Evolutionary conservation across 176 grass and related monocot species (phyloP), one percentile per base, ranked within the genome.

Genomic region (Phoenix dactylifera): DNA sequence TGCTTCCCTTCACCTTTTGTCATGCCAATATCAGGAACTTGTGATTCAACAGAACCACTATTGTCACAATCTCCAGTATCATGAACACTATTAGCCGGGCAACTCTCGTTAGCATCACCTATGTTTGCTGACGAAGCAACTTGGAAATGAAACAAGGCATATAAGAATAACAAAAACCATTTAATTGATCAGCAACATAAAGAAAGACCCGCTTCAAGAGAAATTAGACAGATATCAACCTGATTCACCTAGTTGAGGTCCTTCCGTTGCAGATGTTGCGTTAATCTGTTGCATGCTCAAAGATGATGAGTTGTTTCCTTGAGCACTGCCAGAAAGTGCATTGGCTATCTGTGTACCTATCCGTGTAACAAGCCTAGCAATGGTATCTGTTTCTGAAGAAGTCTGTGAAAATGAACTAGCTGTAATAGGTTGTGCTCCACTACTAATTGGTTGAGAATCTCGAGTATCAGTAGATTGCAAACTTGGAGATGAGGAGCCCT

Each of bases 401-500:
- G 26, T 6, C 55, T 24, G 22, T 25, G 51, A 59, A 49, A 65
- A 24, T 49, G 35, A 16, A 22, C 19, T 35, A 57, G 62, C 6
- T 26, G 15, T 28, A 35, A 4, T 58, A 35, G 28, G 53, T 54
- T 70, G 60, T 24, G 26, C 49, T n/a, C 54, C 77, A 75, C 24
- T 66, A 16, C 65, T 62, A 67, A 68, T 65, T 30, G 16, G 55
- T 53, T 60, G 49, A 76, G 77, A 61, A 62, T 65, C 82, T 67
- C 74, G 81, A 28, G 54, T n/a, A 74, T 18, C 52, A 63, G 60
- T 23, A 32, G 56, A 71, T 50, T 73, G 74, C 57, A 18, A 59
- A 78, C 5, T 50, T 48, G 15, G 4, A 26, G 70, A 68, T 68
- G 74, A 78, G 15, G 54, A 74, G 58, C 54, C 52, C 70, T 77